A percentile compares a stretch with the other conserved stretches of the same genome.
Evolutionary conservation across 139 green algal species (phyloP).

Genomic region (Gonium pectorale): DNA sequence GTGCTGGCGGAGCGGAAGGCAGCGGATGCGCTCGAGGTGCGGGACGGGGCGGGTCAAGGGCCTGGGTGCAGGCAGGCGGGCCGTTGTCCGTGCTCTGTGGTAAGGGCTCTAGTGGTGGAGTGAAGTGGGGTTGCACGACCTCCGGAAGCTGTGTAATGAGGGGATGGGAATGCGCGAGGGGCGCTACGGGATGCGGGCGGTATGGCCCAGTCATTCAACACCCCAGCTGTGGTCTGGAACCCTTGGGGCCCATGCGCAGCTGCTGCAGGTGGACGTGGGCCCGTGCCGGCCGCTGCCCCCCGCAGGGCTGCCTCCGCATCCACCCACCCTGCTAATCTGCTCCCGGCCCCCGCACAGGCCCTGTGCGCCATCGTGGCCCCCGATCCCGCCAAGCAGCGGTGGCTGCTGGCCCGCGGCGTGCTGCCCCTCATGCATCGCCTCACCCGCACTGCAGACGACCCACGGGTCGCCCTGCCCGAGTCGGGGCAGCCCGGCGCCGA

Average conservation of each 20-base stretch:
- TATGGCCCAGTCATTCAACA: too few species aligned
- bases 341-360: slow-evolving; percentile 54
- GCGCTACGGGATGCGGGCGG: too few species aligned
- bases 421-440: slow-evolving; percentile 76
- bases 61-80: background rate
- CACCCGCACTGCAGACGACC: slow-evolving; percentile 41
- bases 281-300: too few species aligned
- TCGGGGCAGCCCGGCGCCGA: slow-evolving; percentile 16
- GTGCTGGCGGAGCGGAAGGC: slow-evolving; percentile 58
- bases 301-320: background rate
- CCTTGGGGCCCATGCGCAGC: too few species aligned
- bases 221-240: too few species aligned
- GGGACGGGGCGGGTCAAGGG: background rate
- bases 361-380: slow-evolving; percentile 70
- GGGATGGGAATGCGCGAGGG: background rate
- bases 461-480: slow-evolving; percentile 20
- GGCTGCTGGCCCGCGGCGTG: slow-evolving; percentile 71
- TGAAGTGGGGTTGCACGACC: too few species aligned
- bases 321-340: slow-evolving; percentile 5
- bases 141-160: background rate
- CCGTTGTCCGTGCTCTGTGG: too few species aligned
- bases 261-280: too few species aligned
- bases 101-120: too few species aligned
- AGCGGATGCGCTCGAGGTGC: slow-evolving; percentile 58
- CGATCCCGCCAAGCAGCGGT: slow-evolving; percentile 68